These are phyloP conservation scores for Diaporthe sp. DNA, from an alignment of 2,329 filamentous ascomycete species.

Conservation along the genomic window DNA sequence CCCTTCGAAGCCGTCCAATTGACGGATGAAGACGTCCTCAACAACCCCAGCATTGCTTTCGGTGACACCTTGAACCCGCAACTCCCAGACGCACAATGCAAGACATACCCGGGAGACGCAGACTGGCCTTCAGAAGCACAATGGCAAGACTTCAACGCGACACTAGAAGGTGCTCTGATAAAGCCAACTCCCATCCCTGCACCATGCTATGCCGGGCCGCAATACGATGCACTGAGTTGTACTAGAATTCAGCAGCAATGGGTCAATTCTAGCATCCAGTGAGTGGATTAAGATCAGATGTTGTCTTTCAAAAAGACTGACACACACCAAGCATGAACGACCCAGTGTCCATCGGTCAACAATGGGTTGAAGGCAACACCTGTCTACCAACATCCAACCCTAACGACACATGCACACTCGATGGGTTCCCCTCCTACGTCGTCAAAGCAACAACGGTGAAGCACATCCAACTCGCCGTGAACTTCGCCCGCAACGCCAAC, in stretches of 20 bases:
- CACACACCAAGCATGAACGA: conserved; percentile 45
- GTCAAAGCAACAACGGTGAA: conserved; percentile 53
- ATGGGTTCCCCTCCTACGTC: conserved; percentile 53
- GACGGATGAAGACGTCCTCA: conserved; percentile 9
- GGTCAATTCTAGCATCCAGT: conserved; percentile 48
- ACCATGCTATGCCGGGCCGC: conserved; percentile 49
- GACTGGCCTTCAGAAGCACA: conserved; percentile 49
- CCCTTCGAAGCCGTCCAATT: conserved; percentile 20
- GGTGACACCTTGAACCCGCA: conserved; percentile 6
- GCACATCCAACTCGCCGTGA: conserved; percentile 53
- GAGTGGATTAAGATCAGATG: background rate
- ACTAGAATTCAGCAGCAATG: conserved; percentile 49
- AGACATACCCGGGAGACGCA: conserved; percentile 47
- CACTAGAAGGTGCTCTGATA: conserved; percentile 50
- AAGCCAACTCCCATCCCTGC: conserved; percentile 49
- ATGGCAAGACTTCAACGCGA: conserved; percentile 49
- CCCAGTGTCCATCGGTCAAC: conserved; percentile 49
- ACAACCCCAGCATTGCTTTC: conserved; percentile 23
- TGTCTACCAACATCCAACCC: conserved; percentile 46
- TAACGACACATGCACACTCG: conserved; percentile 50
- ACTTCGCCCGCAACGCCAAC: conserved; percentile 58
- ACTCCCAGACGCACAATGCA: conserved; percentile 43
- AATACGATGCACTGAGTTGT: conserved; percentile 48
- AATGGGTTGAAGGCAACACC: conserved; percentile 52
- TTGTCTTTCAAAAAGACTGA: background rate